phyloP scores from a whole-genome alignment of 1,284 basidiomycete genomes.

The Boletellus sp. region DNA sequence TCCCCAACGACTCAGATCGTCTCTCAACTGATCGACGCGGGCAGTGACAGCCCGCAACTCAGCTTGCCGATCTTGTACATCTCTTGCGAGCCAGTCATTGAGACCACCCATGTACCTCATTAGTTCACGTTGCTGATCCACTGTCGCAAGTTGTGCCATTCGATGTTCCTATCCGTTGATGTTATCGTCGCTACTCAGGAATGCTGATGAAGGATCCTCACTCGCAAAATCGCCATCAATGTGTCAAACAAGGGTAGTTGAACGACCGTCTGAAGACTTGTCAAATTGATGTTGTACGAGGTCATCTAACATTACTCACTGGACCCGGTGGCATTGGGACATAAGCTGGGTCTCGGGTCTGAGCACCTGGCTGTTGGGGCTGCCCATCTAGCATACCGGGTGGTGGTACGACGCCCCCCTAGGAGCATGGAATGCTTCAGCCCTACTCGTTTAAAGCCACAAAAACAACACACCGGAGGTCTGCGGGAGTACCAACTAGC shows the following conservation, averaged over 20 bases:
- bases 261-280: slow-evolving; percentile 45
- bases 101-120: slow-evolving; percentile 71
- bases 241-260: slow-evolving; percentile 58
- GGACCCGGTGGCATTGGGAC: slow-evolving; percentile 33
- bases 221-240: slow-evolving; percentile 60
- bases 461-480: slow-evolving; percentile 15
- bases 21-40: slow-evolving; percentile 57
- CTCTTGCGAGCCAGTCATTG: slow-evolving; percentile 71
- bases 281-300: slow-evolving; percentile 10
- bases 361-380: slow-evolving; percentile 14
- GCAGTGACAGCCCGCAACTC: slow-evolving; percentile 65
- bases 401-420: slow-evolving; percentile 29
- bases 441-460: background rate
- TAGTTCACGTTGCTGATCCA: slow-evolving; percentile 73
- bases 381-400: slow-evolving; percentile 18
- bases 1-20: slow-evolving; percentile 41
- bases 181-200: slow-evolving; percentile 1
- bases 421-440: slow-evolving; percentile 2
- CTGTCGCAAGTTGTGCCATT: slow-evolving; percentile 63
- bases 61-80: slow-evolving; percentile 69
- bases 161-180: slow-evolving; percentile 60
- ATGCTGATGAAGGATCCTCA: slow-evolving; percentile 28
- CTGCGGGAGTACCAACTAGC: slow-evolving; percentile 26
- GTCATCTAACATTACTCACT: slow-evolving; percentile 19
- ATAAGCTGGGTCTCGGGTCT: slow-evolving; percentile 23